Evolutionary conservation across 179 eudicot genomes (phyloP).

Genomic region (Patellifolia procumbens): DNA sequence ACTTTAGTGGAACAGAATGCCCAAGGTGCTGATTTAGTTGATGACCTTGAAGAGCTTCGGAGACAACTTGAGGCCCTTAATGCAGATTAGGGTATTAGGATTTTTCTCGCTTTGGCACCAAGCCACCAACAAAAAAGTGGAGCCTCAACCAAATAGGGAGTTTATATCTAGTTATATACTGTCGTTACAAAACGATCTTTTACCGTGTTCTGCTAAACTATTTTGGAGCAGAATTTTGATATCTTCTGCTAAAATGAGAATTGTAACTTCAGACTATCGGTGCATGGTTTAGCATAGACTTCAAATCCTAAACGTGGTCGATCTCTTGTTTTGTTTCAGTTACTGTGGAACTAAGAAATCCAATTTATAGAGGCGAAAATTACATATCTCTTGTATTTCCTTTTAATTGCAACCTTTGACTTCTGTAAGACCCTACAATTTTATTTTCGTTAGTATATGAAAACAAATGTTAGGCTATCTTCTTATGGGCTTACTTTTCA

Average conservation of each 20-base stretch:
- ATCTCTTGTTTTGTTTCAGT: not conserved
- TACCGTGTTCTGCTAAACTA: not conserved
- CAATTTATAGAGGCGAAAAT: no score
- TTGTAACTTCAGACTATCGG: not conserved
- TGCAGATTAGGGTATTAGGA: slow-evolving; percentile 25
- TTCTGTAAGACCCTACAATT: no score
- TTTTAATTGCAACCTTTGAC: no score
- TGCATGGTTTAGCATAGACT: not conserved
- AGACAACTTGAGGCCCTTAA: slow-evolving; percentile 87
- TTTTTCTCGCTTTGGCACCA: not conserved
- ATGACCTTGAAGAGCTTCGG: slow-evolving; percentile 85
- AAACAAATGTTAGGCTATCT: no score
- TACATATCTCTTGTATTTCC: no score
- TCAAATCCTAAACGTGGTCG: not conserved
- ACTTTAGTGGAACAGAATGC: slow-evolving; percentile 38
- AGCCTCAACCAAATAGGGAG: no score
- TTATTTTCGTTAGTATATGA: no score
- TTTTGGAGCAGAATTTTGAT: slow-evolving; percentile 9
- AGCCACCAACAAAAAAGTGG: no score
- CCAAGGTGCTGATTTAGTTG: slow-evolving; percentile 41
- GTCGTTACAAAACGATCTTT: not conserved
- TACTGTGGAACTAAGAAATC: not conserved
- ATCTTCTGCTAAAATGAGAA: not conserved
- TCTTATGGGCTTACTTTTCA: no score
- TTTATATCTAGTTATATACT: not conserved